Evolutionary conservation across 108 stramenopile genomes (phyloP).

Genomic region (Cylindrotheca closterium): DNA sequence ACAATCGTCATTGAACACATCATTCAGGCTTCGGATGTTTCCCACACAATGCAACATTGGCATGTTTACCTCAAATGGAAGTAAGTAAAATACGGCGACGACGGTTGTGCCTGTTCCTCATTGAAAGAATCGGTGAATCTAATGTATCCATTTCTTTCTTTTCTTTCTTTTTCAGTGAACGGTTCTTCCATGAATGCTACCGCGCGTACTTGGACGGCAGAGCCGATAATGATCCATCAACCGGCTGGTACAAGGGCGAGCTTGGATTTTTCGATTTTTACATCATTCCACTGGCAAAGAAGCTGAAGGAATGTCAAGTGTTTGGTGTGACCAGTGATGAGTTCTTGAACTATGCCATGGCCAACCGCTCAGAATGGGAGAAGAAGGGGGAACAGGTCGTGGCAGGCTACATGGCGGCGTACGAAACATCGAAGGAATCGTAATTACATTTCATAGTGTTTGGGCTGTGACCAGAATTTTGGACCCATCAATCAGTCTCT

Average conservation of each 20-base stretch:
- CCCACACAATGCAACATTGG: too few relatives aligned
- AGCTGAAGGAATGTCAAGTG: conserved; percentile 44
- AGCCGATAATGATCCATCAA: conserved; percentile 47
- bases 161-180: too few relatives aligned
- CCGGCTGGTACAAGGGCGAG: too few relatives aligned
- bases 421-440: conserved; percentile 6
- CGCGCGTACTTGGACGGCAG: conserved; percentile 41
- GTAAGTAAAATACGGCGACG: conserved; percentile 20
- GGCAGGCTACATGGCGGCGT: conserved; percentile 10
- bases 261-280: too few relatives aligned
- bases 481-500: too few relatives aligned
- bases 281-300: too few relatives aligned
- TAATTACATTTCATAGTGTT: too few relatives aligned
- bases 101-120: conserved; percentile 22
- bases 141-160: conserved; percentile 21
- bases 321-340: conserved; percentile 56
- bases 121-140: conserved; percentile 8
- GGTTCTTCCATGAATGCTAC: conserved; percentile 51
- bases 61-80: conserved; percentile 27
- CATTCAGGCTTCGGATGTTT: conserved; percentile 8
- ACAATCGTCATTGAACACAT: conserved; percentile 2
- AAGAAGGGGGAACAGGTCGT: conserved; percentile 41
- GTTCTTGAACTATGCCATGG: conserved; percentile 44
- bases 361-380: conserved; percentile 42
- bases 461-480: too few relatives aligned